Base-by-base conservation (phyloP, 768 basidiomycete species). In the Podaxis sp. region DNA sequence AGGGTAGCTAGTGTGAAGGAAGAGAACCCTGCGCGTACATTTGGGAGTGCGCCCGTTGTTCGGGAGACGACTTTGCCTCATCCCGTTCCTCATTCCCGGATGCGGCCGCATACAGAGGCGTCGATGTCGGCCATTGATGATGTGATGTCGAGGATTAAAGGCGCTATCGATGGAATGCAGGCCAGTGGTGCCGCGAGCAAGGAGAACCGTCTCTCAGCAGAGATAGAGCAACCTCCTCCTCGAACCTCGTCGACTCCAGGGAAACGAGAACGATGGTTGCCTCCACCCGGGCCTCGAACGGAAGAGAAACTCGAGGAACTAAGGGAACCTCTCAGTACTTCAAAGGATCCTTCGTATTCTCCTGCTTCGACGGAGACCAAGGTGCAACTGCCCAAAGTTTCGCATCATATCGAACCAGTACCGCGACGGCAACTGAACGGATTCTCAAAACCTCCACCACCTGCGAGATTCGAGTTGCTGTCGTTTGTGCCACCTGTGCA, bases 131-230 rank as follows among this genome's bases (percentile, higher is more conserved):
- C 90, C 16, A 73, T 93, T 63, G 85, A 91, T 67, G 90, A 94
- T 68, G 83, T 85, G 27, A 91, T 94, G 83, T 90, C 89, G 5
- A 84, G 92, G 44, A 93, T 94, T 67, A 93, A 88, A 67, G 91
- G 90, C 35, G 92, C 87, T 13, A 67, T 94, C 59, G 82, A 84
- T 68, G 81, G 79, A 32, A 89, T 89, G 85, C 88, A 86, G 60
- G 74, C 77, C 21, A 48, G 27, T 40, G 42, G 58, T 18, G 53
- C 35, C 11, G 28, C 44, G 10, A 55, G 59, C 44, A 61, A 61
- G 23, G 59, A 61, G 52, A 72, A 65, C 47, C 81, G 81, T 47
- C 50, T 67, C 25, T 37, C 63, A 23, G 18, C 63, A 47, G 74
- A 73, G 10, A 55, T 61, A 52, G 67, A 74, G 28, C 58, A 63